These are phyloP conservation scores for Flaveria brownii DNA, from an alignment of 129 eudicot species.

Conservation along the genomic window DNA sequence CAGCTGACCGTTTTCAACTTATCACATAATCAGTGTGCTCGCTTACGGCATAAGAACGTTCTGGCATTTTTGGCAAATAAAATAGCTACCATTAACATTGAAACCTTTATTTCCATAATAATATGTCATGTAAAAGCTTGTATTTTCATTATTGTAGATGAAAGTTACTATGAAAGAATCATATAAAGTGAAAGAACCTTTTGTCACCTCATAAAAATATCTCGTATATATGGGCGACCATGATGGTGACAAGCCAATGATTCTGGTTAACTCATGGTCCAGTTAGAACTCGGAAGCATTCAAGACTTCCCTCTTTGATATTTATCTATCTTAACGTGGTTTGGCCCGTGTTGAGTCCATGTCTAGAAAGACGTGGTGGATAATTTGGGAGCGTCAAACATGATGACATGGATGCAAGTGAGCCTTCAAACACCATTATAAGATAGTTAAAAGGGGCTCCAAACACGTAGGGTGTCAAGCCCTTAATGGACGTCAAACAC, in stretches of 20 bases:
- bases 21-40: neutral
- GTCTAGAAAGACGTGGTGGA: too few species aligned
- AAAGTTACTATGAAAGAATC: conserved; percentile 34
- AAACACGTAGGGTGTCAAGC: too few species aligned
- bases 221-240: conserved; percentile 34
- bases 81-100: conserved; percentile 16
- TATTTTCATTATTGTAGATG: conserved; percentile 31
- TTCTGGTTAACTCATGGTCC: neutral
- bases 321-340: neutral
- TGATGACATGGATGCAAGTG: too few species aligned
- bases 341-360: too few species aligned
- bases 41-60: neutral
- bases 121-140: conserved; percentile 21
- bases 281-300: too few species aligned
- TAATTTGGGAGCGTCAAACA: too few species aligned
- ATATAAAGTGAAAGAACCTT: conserved; percentile 29
- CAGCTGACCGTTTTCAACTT: too few species aligned
- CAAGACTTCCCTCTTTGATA: too few species aligned
- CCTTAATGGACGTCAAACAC: too few species aligned
- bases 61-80: conserved; percentile 4
- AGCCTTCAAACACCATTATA: too few species aligned
- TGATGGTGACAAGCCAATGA: conserved; percentile 29
- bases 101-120: conserved; percentile 23
- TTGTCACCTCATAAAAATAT: conserved; percentile 40
- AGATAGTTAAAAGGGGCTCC: too few species aligned